These are phyloP conservation scores for Colletotrichum acutatum DNA, from an alignment of 2,329 filamentous ascomycete species.

Conservation along the genomic window DNA sequence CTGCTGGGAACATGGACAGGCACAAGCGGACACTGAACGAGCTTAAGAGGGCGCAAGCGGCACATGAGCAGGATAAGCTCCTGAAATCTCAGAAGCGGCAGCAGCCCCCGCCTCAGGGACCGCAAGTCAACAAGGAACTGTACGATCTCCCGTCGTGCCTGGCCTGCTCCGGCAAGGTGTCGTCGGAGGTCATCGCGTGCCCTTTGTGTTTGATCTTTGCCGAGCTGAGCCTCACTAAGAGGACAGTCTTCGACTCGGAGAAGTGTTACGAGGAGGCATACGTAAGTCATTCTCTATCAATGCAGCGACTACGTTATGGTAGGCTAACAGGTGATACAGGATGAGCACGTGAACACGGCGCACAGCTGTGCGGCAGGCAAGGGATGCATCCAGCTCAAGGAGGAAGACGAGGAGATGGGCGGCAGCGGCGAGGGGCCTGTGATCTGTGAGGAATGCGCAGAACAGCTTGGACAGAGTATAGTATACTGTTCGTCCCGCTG, in stretches of 20 bases:
- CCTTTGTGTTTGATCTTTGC: constrained; percentile 56
- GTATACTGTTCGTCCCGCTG: constrained; percentile 57
- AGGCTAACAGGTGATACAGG: constrained; percentile 42
- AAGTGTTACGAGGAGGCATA: constrained; percentile 53
- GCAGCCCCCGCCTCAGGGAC: constrained; percentile 41
- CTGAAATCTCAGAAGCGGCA: constrained; percentile 48
- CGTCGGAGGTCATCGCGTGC: constrained; percentile 53
- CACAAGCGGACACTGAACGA: constrained; percentile 56
- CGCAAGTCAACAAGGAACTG: constrained; percentile 44
- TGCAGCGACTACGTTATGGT: background rate
- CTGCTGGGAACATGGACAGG: constrained; percentile 47
- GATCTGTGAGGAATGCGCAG: constrained; percentile 55
- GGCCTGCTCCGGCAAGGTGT: constrained; percentile 49
- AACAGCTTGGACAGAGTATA: constrained; percentile 46
- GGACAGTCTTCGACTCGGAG: constrained; percentile 58
- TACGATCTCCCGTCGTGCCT: constrained; percentile 53
- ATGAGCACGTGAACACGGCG: constrained; percentile 48
- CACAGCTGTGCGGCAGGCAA: constrained; percentile 56
- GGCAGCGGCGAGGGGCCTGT: constrained; percentile 44
- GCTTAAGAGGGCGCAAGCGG: constrained; percentile 58
- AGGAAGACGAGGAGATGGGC: constrained; percentile 53
- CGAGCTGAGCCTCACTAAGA: constrained; percentile 48
- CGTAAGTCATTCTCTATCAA: constrained; percentile 45
- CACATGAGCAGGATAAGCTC: constrained; percentile 56
- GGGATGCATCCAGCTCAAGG: constrained; percentile 51